A percentile compares a stretch with the other conserved stretches of the same genome.
Evolutionary conservation across 2,329 filamentous ascomycete species (phyloP).

Genomic region (Byssothecium circinans): DNA sequence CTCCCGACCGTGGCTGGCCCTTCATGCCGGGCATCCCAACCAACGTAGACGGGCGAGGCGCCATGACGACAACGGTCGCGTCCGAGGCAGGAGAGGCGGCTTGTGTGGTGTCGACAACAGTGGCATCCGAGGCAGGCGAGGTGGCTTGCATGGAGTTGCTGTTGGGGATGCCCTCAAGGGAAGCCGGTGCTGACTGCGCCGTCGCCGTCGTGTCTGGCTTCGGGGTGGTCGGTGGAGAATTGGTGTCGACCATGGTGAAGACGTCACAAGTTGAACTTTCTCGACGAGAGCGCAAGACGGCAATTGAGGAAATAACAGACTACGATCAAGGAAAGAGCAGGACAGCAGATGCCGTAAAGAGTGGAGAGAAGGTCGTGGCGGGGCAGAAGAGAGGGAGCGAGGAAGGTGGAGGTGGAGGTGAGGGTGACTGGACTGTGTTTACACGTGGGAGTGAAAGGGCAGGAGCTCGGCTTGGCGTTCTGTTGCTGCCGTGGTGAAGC

Average conservation of each 20-base stretch:
- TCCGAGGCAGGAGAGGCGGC: constrained; percentile 12
- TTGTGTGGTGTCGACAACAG: background rate
- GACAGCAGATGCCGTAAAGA: background rate
- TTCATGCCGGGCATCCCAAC: background rate
- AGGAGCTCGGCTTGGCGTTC: constrained; percentile 10
- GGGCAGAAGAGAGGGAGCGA: background rate
- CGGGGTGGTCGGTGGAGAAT: constrained; percentile 2
- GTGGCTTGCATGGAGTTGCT: too few species aligned
- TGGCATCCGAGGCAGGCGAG: too few species aligned
- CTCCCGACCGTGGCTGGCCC: constrained; percentile 10
- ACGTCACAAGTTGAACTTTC: background rate
- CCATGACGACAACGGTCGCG: constrained; percentile 8
- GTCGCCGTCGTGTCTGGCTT: background rate
- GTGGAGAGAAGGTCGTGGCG: background rate
- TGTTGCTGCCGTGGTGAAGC: constrained; percentile 1
- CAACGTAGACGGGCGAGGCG: constrained; percentile 1
- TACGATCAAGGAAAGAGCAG: background rate
- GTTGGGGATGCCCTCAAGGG: background rate
- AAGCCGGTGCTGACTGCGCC: constrained; percentile 1
- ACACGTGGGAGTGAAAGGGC: constrained; percentile 6
- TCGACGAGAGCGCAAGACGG: constrained; percentile 3
- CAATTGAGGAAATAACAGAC: background rate
- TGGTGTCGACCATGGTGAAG: constrained; percentile 7
- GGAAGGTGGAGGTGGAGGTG: background rate
- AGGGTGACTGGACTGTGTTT: background rate